Percentiles rank a stretch among this genome's conserved stretches.
Conservation (phyloP, 768 basidiomycete species). For the Serpula lacrymans region DNA sequence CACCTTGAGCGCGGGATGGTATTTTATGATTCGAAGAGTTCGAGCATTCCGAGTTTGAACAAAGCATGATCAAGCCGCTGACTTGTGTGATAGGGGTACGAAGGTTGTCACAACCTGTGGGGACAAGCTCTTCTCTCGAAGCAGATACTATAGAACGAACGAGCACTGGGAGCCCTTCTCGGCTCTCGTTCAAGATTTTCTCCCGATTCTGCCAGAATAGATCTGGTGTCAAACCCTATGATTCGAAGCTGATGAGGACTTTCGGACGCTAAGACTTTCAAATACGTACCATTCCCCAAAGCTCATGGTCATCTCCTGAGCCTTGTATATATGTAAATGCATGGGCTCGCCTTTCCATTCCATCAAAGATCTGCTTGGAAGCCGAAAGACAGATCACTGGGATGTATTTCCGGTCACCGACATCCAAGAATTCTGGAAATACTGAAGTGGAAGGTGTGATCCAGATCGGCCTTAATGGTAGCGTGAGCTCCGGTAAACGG, state of each 20-base stretch:
- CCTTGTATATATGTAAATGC: conserved; percentile 91
- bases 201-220: conserved; percentile 65
- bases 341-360: conserved; percentile 54
- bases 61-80: conserved; percentile 40
- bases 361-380: conserved; percentile 63
- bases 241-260: background rate
- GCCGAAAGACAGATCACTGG: conserved; percentile 87
- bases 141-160: conserved; percentile 14
- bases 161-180: conserved; percentile 46
- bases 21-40: too few species aligned
- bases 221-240: conserved; percentile 69
- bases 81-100: conserved; percentile 22
- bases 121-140: background rate
- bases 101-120: background rate
- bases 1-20: background rate
- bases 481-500: conserved; percentile 50
- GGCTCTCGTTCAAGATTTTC: conserved; percentile 42
- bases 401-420: conserved; percentile 35
- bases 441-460: conserved; percentile 68
- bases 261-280: background rate
- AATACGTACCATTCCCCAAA: conserved; percentile 70
- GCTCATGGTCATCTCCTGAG: conserved; percentile 92
- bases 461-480: conserved; percentile 84
- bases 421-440: conserved; percentile 38
- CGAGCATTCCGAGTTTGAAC: conserved; percentile 29